Conservation (phyloP, 768 basidiomycete genomes). For the Macrolepiota albuminosa region DNA sequence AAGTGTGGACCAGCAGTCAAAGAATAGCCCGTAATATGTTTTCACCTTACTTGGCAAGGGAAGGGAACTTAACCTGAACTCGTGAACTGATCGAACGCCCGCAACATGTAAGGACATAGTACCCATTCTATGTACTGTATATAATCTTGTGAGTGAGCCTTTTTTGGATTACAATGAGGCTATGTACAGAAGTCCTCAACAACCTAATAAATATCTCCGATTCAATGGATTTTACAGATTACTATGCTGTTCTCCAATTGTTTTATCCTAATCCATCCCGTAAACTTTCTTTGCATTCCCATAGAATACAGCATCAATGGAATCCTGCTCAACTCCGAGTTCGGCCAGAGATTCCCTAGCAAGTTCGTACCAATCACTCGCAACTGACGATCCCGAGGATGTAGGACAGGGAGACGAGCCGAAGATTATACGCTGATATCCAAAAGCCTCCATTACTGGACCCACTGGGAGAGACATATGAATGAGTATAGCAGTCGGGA, state of each 20-base stretch:
- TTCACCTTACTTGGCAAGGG: slow-evolving; percentile 2
- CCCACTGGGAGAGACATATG: slow-evolving; percentile 47
- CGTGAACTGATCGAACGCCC: not conserved
- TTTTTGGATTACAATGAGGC: not conserved
- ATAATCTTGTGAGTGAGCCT: not conserved
- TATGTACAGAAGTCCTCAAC: not conserved
- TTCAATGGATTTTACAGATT: not conserved
- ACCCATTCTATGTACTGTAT: not conserved
- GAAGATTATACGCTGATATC: slow-evolving; percentile 77
- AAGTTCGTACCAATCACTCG: slow-evolving; percentile 76
- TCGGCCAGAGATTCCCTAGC: slow-evolving; percentile 77
- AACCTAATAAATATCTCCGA: not conserved
- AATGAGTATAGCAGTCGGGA: slow-evolving; percentile 2
- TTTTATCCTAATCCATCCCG: slow-evolving; percentile 16
- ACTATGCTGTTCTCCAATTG: not conserved
- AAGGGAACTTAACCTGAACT: not conserved
- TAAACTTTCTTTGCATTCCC: slow-evolving; percentile 46
- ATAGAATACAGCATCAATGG: slow-evolving; percentile 69
- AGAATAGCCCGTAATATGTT: not conserved
- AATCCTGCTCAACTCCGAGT: slow-evolving; percentile 73
- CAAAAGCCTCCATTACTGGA: slow-evolving; percentile 82
- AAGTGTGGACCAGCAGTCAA: not conserved
- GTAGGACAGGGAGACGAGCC: slow-evolving; percentile 68
- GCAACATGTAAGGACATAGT: not conserved
- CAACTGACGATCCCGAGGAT: slow-evolving; percentile 40